A percentile compares a stretch with the other conserved stretches of the same genome.
phyloP scores from a whole-genome alignment of 345 rosid species.

The Orychophragmus violaceus region DNA sequence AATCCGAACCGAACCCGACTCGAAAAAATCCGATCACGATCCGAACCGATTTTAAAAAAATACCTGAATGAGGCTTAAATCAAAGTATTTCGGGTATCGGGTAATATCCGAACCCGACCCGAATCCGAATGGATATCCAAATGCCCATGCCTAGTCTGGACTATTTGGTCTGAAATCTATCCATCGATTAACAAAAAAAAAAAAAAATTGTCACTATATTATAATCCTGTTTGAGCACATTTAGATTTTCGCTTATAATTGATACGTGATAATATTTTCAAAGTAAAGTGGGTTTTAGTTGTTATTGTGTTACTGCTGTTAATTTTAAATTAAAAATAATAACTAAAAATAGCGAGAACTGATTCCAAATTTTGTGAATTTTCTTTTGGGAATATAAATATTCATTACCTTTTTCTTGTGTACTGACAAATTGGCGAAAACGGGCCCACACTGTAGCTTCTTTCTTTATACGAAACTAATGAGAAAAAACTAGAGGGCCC shows the following conservation, averaged over 20 bases:
- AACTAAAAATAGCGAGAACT: background rate
- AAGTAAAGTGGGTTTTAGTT: background rate
- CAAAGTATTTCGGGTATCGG: no score
- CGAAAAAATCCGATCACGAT: no score
- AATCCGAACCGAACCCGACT: no score
- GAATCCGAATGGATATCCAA: no score
- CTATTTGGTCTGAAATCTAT: no score
- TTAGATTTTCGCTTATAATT: background rate
- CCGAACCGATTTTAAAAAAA: no score
- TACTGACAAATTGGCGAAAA: conserved; percentile 18
- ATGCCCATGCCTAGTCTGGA: no score
- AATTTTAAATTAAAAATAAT: background rate
- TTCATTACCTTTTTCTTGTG: background rate
- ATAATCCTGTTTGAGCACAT: no score
- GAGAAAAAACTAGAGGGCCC: conserved; percentile 16
- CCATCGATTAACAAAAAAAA: no score
- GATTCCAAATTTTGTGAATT: background rate
- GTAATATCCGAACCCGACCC: no score
- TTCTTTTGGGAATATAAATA: background rate
- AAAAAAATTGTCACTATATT: no score
- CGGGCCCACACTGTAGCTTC: conserved; percentile 27
- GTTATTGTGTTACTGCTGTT: background rate
- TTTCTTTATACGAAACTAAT: conserved; percentile 31
- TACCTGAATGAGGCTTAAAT: no score
- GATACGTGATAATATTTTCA: background rate